Evolutionary conservation across 257 asterid genomes (phyloP), one percentile per base, ranked within the genome.

Genomic region (Solanum sitiens): DNA sequence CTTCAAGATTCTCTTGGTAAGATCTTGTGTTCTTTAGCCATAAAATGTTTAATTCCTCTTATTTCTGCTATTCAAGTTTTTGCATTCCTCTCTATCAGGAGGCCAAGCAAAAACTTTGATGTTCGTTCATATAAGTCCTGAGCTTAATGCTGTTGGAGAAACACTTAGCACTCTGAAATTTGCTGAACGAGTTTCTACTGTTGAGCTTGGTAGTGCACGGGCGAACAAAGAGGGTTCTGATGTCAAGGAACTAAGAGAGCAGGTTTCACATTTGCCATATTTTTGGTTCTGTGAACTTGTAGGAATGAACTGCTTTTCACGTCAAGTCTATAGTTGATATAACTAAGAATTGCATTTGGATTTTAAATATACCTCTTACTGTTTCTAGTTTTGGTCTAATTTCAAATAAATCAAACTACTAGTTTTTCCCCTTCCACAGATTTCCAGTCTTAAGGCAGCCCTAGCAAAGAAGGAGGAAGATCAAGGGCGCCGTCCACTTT

Each of bases 41-140:
- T 79, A 79, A 37, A 35, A 32, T 59, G 11, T 23, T 68, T 44
- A 15, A 87, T 56, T 89, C 75, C 61, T 23, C n/a, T 45, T 80
- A 8, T 84, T 71, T 77, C 50, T 73, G 47, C 86, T 89, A 73
- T 82, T 35, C 72, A 86, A 32, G 15, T 77, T 86, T 86, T 6
- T 59, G 47, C 44, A 37, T 72, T 83, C 50, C 35, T 59, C 74
- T 72, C 80, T 91, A 47, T 74, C 87, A 96, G 99, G 99, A 88
- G 98, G 96, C 42, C 97, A 96, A 90, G 98, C 99, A 40, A 95
- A 95, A 89, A 94, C 97, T 20, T 90, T 95, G 68, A 94, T 96
- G 98, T 96, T 96, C 87, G 94, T 94, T 87, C 99, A 96, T 89
- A 91, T 96, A 40, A 92, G 98, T 91, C 98, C 98, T 1, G 99